Percentiles rank a stretch among this genome's conserved stretches.
Evolutionary conservation across 208 protist species (phyloP).

Genomic region (Balamuthia mandrillaris): DNA sequence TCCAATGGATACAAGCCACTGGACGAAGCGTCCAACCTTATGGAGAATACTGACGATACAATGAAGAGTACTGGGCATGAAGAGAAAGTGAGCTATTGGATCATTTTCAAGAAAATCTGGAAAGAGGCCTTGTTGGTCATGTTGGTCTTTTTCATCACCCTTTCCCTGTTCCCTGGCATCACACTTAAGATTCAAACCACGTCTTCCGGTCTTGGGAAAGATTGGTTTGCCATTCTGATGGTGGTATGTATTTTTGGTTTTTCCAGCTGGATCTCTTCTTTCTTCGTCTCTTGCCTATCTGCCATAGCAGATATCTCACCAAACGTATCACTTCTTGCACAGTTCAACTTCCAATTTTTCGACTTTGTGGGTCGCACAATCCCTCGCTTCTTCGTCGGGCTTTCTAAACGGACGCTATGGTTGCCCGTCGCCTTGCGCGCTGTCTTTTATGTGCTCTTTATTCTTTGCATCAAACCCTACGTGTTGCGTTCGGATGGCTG

Average conservation of each 20-base stretch:
- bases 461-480: constrained; percentile 42
- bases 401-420: constrained; percentile 40
- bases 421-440: neutral
- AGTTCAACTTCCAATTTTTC: constrained; percentile 50
- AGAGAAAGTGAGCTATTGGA: neutral
- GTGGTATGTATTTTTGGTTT: neutral
- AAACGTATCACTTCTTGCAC: too few relatives aligned
- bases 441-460: constrained; percentile 49
- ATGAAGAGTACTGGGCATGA: neutral
- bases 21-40: too few relatives aligned
- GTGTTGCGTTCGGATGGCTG: constrained; percentile 25
- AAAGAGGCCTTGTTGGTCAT: constrained; percentile 54
- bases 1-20: too few relatives aligned
- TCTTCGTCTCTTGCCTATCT: too few relatives aligned
- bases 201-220: neutral
- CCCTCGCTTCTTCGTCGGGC: constrained; percentile 46
- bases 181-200: neutral
- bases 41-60: too few relatives aligned
- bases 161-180: constrained; percentile 53
- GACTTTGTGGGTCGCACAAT: constrained; percentile 49
- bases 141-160: constrained; percentile 49
- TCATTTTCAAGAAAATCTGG: constrained; percentile 24
- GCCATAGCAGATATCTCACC: too few relatives aligned
- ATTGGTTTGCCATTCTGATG: constrained; percentile 43
- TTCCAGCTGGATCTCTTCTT: too few relatives aligned